Percentiles rank a stretch among this genome's conserved stretches.
Conservation (phyloP, 140 eudicot species). For the Oenanthe javanica region DNA sequence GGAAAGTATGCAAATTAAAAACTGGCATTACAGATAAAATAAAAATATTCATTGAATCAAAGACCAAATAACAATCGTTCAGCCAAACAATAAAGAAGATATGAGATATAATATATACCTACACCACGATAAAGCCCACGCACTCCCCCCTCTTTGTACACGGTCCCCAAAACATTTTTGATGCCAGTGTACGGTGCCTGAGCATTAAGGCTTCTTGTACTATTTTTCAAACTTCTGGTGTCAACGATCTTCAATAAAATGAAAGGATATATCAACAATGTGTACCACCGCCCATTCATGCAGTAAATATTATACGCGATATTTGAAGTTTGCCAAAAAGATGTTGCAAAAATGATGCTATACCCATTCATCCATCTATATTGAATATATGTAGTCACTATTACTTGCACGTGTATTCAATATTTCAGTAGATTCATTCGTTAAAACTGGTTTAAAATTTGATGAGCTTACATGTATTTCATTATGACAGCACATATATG, state of each 20-base stretch:
- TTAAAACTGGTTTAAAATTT: neutral
- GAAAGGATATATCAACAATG: neutral
- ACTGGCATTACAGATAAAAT: neutral
- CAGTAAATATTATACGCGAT: neutral
- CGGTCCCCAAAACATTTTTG: slow-evolving; percentile 58
- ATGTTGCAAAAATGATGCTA: neutral
- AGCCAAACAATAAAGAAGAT: neutral
- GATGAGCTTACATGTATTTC: neutral
- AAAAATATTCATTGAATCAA: neutral
- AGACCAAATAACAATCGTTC: neutral
- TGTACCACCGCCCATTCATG: neutral
- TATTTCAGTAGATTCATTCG: neutral
- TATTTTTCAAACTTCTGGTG: slow-evolving; percentile 36
- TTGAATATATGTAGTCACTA: too few species aligned
- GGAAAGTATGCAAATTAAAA: neutral
- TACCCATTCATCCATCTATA: too few species aligned
- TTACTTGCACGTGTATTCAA: neutral
- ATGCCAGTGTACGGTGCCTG: slow-evolving; percentile 75
- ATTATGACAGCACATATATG: neutral
- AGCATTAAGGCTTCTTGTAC: slow-evolving; percentile 20
- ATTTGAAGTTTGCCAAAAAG: neutral
- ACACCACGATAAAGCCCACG: slow-evolving; percentile 91
- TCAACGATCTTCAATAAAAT: slow-evolving; percentile 45
- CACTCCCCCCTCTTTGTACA: slow-evolving; percentile 88
- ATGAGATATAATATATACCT: slow-evolving; percentile 31